Conservation (phyloP, 805 yeast species). For the Brettanomyces anomalus region DNA sequence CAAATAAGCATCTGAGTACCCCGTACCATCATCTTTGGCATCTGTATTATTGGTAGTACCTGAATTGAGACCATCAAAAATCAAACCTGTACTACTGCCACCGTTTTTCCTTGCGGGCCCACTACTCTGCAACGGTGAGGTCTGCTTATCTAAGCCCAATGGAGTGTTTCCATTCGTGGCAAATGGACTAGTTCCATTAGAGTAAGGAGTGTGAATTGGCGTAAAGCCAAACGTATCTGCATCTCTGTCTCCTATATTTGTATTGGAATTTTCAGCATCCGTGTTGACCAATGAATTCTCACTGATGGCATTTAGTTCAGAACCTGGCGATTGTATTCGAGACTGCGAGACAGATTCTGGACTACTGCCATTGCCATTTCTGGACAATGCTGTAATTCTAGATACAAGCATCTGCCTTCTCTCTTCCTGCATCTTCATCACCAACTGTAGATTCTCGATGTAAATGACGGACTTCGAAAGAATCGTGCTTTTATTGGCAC, state of each 20-base stretch:
- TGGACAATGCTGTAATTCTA: constrained; percentile 24
- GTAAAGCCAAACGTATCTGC: neutral
- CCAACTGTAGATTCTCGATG: constrained; percentile 54
- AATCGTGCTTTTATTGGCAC: constrained; percentile 77
- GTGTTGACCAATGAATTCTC: neutral
- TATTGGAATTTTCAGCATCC: constrained; percentile 4
- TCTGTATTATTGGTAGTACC: no score
- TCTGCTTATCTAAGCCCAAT: neutral
- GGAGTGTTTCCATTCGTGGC: constrained; percentile 17
- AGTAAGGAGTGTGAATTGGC: neutral
- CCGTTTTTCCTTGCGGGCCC: no score
- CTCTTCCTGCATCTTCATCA: constrained; percentile 46
- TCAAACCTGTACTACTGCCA: no score
- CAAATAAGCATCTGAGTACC: constrained; percentile 1
- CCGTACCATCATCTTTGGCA: neutral
- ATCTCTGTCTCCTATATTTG: neutral
- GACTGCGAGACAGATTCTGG: neutral
- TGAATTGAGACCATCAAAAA: no score
- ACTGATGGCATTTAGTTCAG: constrained; percentile 4
- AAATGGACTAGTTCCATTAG: constrained; percentile 1
- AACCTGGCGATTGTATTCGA: constrained; percentile 1
- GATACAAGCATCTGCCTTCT: constrained; percentile 33
- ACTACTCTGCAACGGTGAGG: neutral
- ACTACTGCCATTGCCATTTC: neutral
- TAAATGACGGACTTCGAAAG: constrained; percentile 75